Evolutionary conservation across 768 basidiomycete genomes (phyloP), one percentile per base, ranked within the genome.

Genomic region (Russula dissimulans): DNA sequence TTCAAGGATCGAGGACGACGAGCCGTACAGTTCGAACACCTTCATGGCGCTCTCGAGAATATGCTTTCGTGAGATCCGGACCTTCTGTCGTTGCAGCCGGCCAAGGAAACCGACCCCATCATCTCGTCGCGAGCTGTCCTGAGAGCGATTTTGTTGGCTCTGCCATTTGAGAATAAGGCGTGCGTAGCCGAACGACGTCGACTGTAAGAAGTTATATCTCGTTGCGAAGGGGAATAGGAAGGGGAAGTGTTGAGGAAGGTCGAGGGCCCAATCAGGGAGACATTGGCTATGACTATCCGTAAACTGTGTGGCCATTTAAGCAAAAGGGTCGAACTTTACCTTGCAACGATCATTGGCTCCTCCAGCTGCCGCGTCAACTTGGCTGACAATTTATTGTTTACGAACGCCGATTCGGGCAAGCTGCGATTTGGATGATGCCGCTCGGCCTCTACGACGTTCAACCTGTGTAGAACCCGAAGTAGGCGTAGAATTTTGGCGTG

Each of bases 211-310:
- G 66, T 89, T 89, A 75, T 94, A 98, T 36, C 97, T 91, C 12
- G 95, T 97, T 22, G 95, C 89, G 73, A 99, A 98, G 0, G 97
- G 97, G 81, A 99, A 98, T 10, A 99, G 81, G 84, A 99, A 99
- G 0, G 95, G 90, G 81, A 97, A 99, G 68, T 94, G 88, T 67
- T 91, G 91, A 2, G 95, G 94, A 6, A 99, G 80, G 70, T 98
- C 95, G 46, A 94, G 75, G 0, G 95, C 91, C 97, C 97, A 99
- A 69, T 97, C 94, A 6, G 97, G 97, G 4, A 98, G 76, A 73
- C 97, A 98, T 29, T 91, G 91, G 67, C 95, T 97, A 41, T 52
- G 41, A 29, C 26, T 15, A 12, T 31, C 56, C 10, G 18, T 54
- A 7, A 56, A 61, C 32, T 11, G 56, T 32, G 5, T 38, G n/a